Evolutionary conservation across 2,329 filamentous ascomycete genomes (phyloP), one percentile per base, ranked within the genome.

Genomic region (Botryotinia narcissicola): DNA sequence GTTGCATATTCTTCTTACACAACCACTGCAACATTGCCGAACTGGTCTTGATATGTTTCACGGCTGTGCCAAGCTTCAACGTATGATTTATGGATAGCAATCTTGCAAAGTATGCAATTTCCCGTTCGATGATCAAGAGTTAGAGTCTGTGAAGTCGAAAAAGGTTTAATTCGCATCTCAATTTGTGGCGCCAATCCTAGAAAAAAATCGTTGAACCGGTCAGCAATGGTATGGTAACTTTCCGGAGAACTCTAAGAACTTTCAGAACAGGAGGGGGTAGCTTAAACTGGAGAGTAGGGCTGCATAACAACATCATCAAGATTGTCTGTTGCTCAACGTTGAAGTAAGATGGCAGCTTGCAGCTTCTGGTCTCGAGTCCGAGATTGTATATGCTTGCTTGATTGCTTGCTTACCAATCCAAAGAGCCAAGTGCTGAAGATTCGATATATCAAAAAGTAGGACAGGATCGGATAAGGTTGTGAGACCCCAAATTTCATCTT

Each of bases 381-480:
- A 62, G 74, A 72, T 51, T 51, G 60, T 48, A 46, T 63, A 4
- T n/a, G 25, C 48, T 54, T 57, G 25, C 59, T 63, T 40, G 42
- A 29, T 70, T 67, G 62, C 29, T 59, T 48, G 63, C 46, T 68
- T 48, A n/a, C 60, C 68, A n/a, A 51, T 72, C 46, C 29, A 54
- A 46, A 25, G n/a, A 72, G 20, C 40, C 62, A 69, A 72, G 62
- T 54, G 37, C 63, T 68, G 63, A 18, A 68, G 64, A 60, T 73
- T 66, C 61, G 70, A 69, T 75, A 74, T 69, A 72, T 54, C 20
- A 32, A 48, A 46, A 54, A 70, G 74, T 75, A 37, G 67, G 32
- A 74, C 75, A 72, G 73, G 73, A 76, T 75, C 59, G 64, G 73
- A 73, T 54, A 54, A 74, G 68, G 70, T 72, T 68, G 74, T 75